A percentile compares a stretch with the other conserved stretches of the same genome.
Conservation (phyloP, 352 stramenopile genomes). For the Pelagophyceae sp. region DNA sequence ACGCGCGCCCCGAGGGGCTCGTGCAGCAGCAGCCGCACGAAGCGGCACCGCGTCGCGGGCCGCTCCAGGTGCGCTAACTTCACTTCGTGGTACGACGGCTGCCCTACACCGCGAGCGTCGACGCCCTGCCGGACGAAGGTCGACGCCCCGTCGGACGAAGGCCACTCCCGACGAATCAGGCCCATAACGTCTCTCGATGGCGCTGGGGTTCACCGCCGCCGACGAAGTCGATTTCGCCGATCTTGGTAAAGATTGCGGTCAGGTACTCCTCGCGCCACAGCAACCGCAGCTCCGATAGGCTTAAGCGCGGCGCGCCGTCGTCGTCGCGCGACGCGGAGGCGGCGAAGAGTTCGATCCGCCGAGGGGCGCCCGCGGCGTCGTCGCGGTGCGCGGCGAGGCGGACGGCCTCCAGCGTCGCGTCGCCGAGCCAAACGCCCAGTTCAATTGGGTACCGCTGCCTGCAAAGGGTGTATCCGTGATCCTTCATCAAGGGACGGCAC, state of each 20-base stretch:
- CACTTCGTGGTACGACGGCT: not conserved
- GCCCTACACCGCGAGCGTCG: not conserved
- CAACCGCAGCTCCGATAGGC: not conserved
- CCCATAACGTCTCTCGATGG: too few species aligned
- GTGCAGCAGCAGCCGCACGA: slow-evolving; percentile 3
- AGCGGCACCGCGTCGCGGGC: not conserved
- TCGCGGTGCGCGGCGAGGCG: slow-evolving; percentile 3
- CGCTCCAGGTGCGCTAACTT: not conserved
- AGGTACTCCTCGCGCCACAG: not conserved
- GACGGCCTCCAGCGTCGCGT: slow-evolving; percentile 6
- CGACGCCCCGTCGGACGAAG: too few species aligned
- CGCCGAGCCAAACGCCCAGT: slow-evolving; percentile 6
- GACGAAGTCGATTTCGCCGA: slow-evolving; percentile 1
- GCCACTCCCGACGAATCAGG: too few species aligned
- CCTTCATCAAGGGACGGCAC: too few species aligned
- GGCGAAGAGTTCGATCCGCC: not conserved
- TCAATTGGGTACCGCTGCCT: slow-evolving; percentile 6
- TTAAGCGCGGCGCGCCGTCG: not conserved
- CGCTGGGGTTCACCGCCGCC: not conserved
- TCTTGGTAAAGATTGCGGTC: not conserved
- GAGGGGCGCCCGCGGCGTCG: not conserved
- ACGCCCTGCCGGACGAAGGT: too few species aligned
- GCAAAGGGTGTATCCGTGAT: not conserved
- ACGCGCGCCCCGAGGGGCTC: not conserved
- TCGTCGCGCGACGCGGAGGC: not conserved